Evolutionary conservation across 495 filamentous ascomycete genomes (phyloP), one percentile per base, ranked within the genome.

Genomic region (Darksidea phi): DNA sequence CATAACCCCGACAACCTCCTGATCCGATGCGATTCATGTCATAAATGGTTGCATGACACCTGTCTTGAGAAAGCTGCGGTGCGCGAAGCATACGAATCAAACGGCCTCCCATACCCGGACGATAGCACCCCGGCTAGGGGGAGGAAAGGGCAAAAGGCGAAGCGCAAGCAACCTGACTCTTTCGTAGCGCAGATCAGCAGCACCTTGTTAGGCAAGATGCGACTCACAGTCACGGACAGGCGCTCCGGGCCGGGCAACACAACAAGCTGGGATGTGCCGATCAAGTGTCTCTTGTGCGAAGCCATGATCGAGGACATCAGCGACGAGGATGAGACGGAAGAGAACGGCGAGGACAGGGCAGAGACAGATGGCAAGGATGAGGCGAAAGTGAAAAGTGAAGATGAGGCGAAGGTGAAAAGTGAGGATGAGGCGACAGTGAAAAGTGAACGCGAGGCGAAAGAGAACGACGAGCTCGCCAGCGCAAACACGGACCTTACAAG

Each of bases 1-100:
- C 82, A 81, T 63, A 86, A 88, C 60, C 86, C 86, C 1, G 85
- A 88, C 48, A 78, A 81, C 15, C 59, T 76, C 10, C 72, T 88
- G 49, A 73, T 85, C 34, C 78, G 80, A 32, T 89, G 86, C 73
- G 77, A 77, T 21, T 77, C 78, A 45, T 89, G 86, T 70, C 78
- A 79, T 57, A 79, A 78, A 53, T 87, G 86, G 86, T 76, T 88
- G 21, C 86, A 89, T 55, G 78, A 80, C 25, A 73, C 82, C 23
- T 88, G 86, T 67, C 71, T 89, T 25, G 70, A 82, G 36, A 76
- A 82, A 20, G 74, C 78, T 3, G 78, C 76, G 15, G 73, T 86
- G 43, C 56, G 67, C 41, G 71, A 73, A 15, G 79, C 74, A 1
- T 82, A 74, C 61, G 65, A 76, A 37, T 45, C 41, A 4, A 15